A percentile compares a stretch with the other conserved stretches of the same genome.
Conservation (phyloP, 1,284 basidiomycete genomes). For the Mycena sp. region DNA sequence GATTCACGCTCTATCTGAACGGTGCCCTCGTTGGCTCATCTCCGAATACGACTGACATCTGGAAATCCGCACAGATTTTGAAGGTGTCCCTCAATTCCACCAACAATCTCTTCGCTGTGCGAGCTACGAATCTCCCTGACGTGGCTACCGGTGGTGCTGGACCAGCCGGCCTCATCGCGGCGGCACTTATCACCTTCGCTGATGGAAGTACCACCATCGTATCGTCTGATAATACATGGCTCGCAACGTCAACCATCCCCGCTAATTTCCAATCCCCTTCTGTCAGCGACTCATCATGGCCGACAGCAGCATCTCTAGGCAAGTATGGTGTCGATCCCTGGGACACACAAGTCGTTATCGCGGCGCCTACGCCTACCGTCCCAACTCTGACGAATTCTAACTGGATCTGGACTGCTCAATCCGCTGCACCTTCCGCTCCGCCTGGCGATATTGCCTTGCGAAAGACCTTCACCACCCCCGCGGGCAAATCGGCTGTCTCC, state of each 20-base stretch:
- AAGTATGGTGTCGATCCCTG: constrained; percentile 22
- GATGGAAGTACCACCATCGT: constrained; percentile 19
- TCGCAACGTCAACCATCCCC: constrained; percentile 25
- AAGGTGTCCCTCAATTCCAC: constrained; percentile 28
- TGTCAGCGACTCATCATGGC: constrained; percentile 14
- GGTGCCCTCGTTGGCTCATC: constrained; percentile 36
- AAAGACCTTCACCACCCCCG: background rate
- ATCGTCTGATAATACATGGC: background rate
- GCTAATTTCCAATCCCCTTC: constrained; percentile 18
- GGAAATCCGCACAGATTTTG: constrained; percentile 38
- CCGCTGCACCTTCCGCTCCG: background rate
- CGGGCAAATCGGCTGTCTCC: background rate
- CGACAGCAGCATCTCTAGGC: background rate
- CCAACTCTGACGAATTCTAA: background rate
- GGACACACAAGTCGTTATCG: constrained; percentile 6
- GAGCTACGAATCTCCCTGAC: constrained; percentile 37
- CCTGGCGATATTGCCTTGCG: constrained; percentile 17
- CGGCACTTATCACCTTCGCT: constrained; percentile 21
- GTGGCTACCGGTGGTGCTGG: constrained; percentile 34
- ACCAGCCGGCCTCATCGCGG: constrained; percentile 24
- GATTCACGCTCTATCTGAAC: constrained; percentile 39
- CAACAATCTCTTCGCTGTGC: constrained; percentile 34
- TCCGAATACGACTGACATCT: constrained; percentile 32
- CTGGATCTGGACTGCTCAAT: constrained; percentile 9
- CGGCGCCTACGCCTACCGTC: background rate